Evolutionary conservation across 805 yeast genomes (phyloP), one percentile per base, ranked within the genome.

Genomic region (Teunomyces atbi): DNA sequence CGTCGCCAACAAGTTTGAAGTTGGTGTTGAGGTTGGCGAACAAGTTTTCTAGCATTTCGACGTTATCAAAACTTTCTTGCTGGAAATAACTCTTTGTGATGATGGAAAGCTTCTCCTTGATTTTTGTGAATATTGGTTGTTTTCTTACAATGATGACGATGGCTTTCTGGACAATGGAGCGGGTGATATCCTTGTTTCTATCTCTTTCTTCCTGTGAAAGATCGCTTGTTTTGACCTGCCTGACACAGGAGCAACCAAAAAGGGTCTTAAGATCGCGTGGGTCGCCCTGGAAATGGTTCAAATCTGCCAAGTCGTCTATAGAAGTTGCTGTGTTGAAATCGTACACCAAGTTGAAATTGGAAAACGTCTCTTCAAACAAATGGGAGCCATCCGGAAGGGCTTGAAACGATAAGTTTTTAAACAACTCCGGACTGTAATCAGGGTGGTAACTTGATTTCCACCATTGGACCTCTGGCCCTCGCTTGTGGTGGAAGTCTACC

Each of bases 381-480:
- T 94, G 99, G 2, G 95, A 84, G 4, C 98, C 98, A 66, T 94
- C 99, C 0, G 99, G 98, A 18, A 94, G 69, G 1, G 97, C 96
- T 61, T 91, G 97, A 60, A 94, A 94, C 2, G 99, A 95, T 35
- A 94, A 66, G 58, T 84, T 82, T 8, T 94, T 90, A 91, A 97
- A 94, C 15, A 86, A 67, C 35, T 68, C 65, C 8, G 50, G 45
- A 11, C 53, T 53, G 44, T 67, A 63, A 36, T 68, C 66, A 2
- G 59, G 55, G 27, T 66, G 65, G 48, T 69, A 68, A 57, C 78
- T 81, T 16, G 84, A 75, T 42, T 60, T 60, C 89, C 97, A 88
- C 66, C 88, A 90, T 64, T 92, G 97, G 19, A 94, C 81, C 62
- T 94, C 97, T 0, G 99, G 98, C 1, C 99, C 99, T 48, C 96